These are phyloP conservation scores for Glonium stellatum DNA, from an alignment of 495 filamentous ascomycete genomes.

Conservation along the genomic window DNA sequence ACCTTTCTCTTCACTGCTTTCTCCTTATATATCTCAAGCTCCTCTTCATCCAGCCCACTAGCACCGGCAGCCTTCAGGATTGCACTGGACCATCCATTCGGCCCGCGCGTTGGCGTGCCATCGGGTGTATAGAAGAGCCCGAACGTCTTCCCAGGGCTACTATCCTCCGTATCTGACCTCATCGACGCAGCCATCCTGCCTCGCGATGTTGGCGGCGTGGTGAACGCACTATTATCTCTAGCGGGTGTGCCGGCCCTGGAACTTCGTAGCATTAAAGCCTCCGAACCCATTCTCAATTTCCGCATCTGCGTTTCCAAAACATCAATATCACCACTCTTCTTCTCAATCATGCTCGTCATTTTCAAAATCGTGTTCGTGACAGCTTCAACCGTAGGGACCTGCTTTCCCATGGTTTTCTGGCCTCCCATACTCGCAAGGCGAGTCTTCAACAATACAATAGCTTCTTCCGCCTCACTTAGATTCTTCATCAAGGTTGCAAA, in stretches of 20 bases:
- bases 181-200: conserved; percentile 39
- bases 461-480: conserved; percentile 72
- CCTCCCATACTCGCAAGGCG: conserved; percentile 55
- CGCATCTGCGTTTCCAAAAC: conserved; percentile 79
- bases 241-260: conserved; percentile 4
- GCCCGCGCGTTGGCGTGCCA: conserved; percentile 29
- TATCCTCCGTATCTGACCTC: conserved; percentile 27
- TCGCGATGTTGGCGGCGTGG: conserved; percentile 48
- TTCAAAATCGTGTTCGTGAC: conserved; percentile 85
- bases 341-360: conserved; percentile 86
- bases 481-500: conserved; percentile 63
- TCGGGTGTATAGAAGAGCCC: conserved; percentile 36
- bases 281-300: conserved; percentile 45
- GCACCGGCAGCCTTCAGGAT: conserved; percentile 34
- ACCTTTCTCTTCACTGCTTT: conserved; percentile 50
- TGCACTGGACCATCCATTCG: conserved; percentile 36
- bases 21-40: conserved; percentile 52
- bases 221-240: conserved; percentile 53
- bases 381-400: conserved; percentile 81
- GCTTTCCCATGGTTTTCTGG: conserved; percentile 23
- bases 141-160: conserved; percentile 14
- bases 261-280: background rate
- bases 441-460: conserved; percentile 71
- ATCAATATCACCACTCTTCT: conserved; percentile 79
- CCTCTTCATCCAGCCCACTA: conserved; percentile 41